Evolutionary conservation across 1,284 basidiomycete genomes (phyloP).

Genomic region (Sutorius eximius): DNA sequence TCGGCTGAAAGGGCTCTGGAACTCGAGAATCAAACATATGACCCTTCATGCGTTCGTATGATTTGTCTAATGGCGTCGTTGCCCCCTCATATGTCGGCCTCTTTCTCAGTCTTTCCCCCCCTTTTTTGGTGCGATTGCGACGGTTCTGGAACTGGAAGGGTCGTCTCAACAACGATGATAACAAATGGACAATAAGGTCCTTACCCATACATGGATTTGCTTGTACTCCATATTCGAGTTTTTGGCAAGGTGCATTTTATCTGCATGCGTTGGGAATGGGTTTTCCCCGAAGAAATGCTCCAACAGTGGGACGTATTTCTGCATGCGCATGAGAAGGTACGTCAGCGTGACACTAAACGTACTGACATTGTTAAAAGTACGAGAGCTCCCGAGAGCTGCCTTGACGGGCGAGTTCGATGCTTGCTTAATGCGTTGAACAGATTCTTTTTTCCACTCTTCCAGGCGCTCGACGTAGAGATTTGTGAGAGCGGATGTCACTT

Average conservation of each 20-base stretch:
- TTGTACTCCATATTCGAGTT: conserved; percentile 47
- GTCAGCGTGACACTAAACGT: neutral
- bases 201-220: conserved; percentile 63
- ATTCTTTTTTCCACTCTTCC: conserved; percentile 4
- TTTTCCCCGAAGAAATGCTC: conserved; percentile 53
- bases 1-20: fast-evolving
- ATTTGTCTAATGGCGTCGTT: neutral
- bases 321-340: fast-evolving
- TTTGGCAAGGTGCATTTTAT: conserved; percentile 44
- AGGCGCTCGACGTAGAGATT: neutral
- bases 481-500: fast-evolving
- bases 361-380: neutral
- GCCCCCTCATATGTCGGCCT: neutral
- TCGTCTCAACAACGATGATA: neutral
- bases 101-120: neutral
- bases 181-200: neutral
- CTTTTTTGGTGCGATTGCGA: conserved; percentile 22
- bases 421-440: neutral
- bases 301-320: conserved; percentile 50
- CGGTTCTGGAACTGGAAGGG: conserved; percentile 22
- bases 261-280: conserved; percentile 47
- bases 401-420: fast-evolving
- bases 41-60: neutral
- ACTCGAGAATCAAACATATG: neutral
- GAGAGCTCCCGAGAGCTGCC: neutral